Evolutionary conservation across 495 filamentous ascomycete species (phyloP).

Genomic region (Penicillium riverlandense): DNA sequence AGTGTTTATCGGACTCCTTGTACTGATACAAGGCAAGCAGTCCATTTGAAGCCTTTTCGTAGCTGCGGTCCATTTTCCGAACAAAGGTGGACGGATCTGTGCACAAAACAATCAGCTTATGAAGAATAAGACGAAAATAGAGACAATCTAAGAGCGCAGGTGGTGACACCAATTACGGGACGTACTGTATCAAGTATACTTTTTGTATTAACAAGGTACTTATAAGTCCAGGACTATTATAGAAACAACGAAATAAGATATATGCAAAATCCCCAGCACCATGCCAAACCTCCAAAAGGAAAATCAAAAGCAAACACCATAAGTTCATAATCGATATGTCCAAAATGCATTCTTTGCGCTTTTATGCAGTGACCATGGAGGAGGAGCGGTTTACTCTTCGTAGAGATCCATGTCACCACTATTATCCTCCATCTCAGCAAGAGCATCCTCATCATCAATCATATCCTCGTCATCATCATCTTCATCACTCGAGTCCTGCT

Average conservation of each 20-base stretch:
- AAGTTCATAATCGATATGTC: not conserved
- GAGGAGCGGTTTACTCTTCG: slow-evolving; percentile 44
- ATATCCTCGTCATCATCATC: slow-evolving; percentile 56
- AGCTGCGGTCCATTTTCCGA: too few species aligned
- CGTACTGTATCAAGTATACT: too few species aligned
- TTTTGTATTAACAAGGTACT: too few species aligned
- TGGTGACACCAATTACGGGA: too few species aligned
- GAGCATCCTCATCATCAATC: slow-evolving; percentile 59
- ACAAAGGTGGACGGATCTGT: too few species aligned
- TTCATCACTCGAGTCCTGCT: slow-evolving; percentile 43
- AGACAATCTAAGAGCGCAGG: too few species aligned
- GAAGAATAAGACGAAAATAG: too few species aligned
- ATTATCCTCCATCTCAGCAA: slow-evolving; percentile 57
- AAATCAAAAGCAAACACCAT: not conserved
- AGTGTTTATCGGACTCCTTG: too few species aligned
- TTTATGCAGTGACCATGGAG: not conserved
- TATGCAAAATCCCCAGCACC: not conserved
- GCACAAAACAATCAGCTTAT: too few species aligned
- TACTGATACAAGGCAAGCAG: too few species aligned
- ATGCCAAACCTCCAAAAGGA: not conserved
- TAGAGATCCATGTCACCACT: slow-evolving; percentile 70
- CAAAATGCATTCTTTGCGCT: not conserved
- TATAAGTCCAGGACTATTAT: not conserved
- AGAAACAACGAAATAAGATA: not conserved
- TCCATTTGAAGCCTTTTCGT: too few species aligned